Evolutionary conservation across 2,329 filamentous ascomycete genomes (phyloP).

Genomic region (Colletotrichum shisoi): DNA sequence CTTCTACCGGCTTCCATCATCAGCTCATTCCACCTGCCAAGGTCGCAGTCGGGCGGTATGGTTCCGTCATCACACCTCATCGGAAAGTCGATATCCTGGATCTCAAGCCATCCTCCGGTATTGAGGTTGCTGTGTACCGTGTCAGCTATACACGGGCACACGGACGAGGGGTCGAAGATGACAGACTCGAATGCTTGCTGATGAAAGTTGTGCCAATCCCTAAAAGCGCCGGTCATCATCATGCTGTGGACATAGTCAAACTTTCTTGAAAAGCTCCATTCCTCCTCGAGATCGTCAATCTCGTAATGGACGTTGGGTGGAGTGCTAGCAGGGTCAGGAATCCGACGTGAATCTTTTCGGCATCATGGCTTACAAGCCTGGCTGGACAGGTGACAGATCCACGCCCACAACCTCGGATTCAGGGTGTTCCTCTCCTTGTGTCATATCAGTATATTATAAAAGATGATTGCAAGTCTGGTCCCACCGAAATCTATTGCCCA

Average conservation of each 20-base stretch:
- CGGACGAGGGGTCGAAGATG: background rate
- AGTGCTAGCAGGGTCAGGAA: constrained; percentile 35
- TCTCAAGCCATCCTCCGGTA: constrained; percentile 50
- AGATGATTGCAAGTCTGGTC: constrained; percentile 33
- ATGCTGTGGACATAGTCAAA: constrained; percentile 51
- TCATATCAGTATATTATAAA: background rate
- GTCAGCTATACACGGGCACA: constrained; percentile 2
- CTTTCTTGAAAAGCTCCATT: constrained; percentile 51
- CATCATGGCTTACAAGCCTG: constrained; percentile 34
- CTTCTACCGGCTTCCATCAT: constrained; percentile 46
- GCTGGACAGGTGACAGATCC: constrained; percentile 60
- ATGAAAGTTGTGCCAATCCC: constrained; percentile 44
- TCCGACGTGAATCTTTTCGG: background rate
- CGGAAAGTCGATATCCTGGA: constrained; percentile 50
- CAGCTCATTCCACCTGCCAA: constrained; percentile 45
- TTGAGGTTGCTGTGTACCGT: constrained; percentile 43
- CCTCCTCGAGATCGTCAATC: constrained; percentile 67
- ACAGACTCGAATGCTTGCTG: constrained; percentile 41
- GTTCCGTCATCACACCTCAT: constrained; percentile 46
- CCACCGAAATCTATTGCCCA: constrained; percentile 62
- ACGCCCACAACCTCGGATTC: constrained; percentile 53
- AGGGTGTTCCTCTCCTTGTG: constrained; percentile 51
- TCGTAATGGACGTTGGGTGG: constrained; percentile 59
- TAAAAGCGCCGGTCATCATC: constrained; percentile 46
- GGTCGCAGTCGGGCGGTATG: constrained; percentile 41